phyloP scores from a whole-genome alignment of 139 green algal species.

The Chlamydomonas sp. region DNA sequence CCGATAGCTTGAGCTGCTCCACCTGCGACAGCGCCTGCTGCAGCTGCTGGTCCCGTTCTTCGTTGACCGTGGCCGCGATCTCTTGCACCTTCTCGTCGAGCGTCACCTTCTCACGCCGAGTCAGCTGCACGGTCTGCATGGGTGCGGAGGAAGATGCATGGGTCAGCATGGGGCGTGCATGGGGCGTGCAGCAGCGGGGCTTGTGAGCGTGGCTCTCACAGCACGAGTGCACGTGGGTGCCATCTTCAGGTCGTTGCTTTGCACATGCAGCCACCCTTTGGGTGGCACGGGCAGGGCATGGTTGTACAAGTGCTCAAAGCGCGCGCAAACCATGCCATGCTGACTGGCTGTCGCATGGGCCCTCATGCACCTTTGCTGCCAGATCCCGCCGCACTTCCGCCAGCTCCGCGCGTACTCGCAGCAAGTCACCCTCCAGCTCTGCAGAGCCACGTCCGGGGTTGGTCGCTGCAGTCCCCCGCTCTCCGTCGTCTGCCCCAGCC shows the following conservation, averaged over 20 bases:
- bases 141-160: background rate
- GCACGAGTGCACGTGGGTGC: no score
- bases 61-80: slow-evolving; percentile 2
- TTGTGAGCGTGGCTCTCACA: background rate
- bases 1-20: slow-evolving; percentile 21
- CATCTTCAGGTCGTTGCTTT: no score
- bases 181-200: background rate
- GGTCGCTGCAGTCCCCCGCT: background rate
- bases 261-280: background rate
- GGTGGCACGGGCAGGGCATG: background rate
- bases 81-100: slow-evolving; percentile 24
- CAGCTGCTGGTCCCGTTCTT: slow-evolving; percentile 15
- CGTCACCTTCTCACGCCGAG: slow-evolving; percentile 28
- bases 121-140: slow-evolving; percentile 41
- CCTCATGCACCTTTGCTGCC: slow-evolving; percentile 38
- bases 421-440: slow-evolving; percentile 23
- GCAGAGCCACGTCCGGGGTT: background rate
- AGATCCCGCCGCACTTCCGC: slow-evolving; percentile 31
- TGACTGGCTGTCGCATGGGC: background rate
- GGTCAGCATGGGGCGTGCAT: background rate
- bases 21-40: slow-evolving; percentile 23
- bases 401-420: slow-evolving; percentile 21
- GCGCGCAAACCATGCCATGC: background rate
- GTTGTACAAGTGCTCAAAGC: no score
- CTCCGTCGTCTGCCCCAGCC: background rate